Conservation (phyloP, 768 basidiomycete species). For the Candolleomyces eurysporus region DNA sequence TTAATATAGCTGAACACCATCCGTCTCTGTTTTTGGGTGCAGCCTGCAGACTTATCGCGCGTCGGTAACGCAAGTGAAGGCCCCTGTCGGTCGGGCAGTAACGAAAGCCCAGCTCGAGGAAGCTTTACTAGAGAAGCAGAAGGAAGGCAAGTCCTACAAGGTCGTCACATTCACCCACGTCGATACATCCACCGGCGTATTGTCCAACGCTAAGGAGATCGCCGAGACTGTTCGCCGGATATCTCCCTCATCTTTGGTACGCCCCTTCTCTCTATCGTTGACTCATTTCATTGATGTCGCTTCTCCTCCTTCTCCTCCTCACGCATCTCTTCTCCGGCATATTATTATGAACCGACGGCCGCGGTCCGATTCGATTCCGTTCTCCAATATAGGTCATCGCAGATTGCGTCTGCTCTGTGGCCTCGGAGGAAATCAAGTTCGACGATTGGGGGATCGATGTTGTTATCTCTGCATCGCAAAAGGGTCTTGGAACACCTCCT, state of each 20-base stretch:
- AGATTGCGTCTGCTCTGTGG: conserved; percentile 96
- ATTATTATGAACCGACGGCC: background rate
- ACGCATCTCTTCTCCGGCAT: background rate
- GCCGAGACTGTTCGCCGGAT: conserved; percentile 67
- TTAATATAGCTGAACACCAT: background rate
- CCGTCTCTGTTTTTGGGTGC: background rate
- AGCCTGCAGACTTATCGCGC: conserved; percentile 68
- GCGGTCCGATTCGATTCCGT: background rate
- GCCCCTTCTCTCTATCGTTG: background rate
- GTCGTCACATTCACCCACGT: conserved; percentile 93
- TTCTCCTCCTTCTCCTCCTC: conserved; percentile 9
- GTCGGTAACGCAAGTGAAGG: conserved; percentile 78
- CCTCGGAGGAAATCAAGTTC: conserved; percentile 91
- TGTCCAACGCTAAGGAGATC: conserved; percentile 80
- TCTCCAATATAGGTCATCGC: conserved; percentile 55
- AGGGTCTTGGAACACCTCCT: conserved; percentile 91
- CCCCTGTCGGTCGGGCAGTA: conserved; percentile 79
- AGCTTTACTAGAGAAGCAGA: conserved; percentile 43
- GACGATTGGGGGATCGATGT: conserved; percentile 94
- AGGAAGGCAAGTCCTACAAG: conserved; percentile 77
- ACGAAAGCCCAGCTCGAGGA: conserved; percentile 55
- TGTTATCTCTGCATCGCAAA: conserved; percentile 83
- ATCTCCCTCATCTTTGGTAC: conserved; percentile 83
- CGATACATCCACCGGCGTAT: conserved; percentile 87
- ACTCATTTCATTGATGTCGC: background rate